phyloP scores from a whole-genome alignment of 495 filamentous ascomycete species.

The Penicillium bovifimosum region DNA sequence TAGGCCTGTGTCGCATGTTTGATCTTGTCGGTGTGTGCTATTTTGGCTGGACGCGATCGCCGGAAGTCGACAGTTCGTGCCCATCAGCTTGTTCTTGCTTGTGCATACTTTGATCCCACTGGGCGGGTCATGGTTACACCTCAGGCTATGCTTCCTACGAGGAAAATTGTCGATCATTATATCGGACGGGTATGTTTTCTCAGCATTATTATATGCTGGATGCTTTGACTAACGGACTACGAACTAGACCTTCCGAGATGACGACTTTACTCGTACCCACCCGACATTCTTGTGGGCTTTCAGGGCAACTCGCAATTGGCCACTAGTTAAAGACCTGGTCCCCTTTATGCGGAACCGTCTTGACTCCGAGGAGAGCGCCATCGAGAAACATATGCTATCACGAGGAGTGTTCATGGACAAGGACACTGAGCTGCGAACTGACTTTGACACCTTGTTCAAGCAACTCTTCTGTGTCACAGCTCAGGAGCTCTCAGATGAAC shows the following conservation, averaged over 20 bases:
- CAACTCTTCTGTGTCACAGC: slow-evolving; percentile 82
- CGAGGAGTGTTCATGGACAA: slow-evolving; percentile 31
- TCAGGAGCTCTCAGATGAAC: slow-evolving; percentile 58
- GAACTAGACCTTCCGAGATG: slow-evolving; percentile 56
- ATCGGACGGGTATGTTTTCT: slow-evolving; percentile 52
- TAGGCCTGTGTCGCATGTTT: slow-evolving; percentile 57
- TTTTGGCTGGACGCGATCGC: slow-evolving; percentile 50
- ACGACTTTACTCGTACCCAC: slow-evolving; percentile 70
- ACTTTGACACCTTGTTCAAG: slow-evolving; percentile 76
- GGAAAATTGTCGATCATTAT: slow-evolving; percentile 75
- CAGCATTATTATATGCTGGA: not conserved
- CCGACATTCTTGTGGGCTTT: slow-evolving; percentile 86
- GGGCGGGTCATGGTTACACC: slow-evolving; percentile 74
- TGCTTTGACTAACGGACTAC: not conserved
- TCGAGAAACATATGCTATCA: slow-evolving; percentile 37
- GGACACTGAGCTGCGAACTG: slow-evolving; percentile 38
- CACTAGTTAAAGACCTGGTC: slow-evolving; percentile 57
- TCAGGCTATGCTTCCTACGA: slow-evolving; percentile 73
- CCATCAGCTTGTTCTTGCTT: slow-evolving; percentile 71
- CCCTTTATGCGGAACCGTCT: slow-evolving; percentile 62
- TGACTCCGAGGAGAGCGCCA: slow-evolving; percentile 28
- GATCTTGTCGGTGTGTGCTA: slow-evolving; percentile 50
- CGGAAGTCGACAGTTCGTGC: slow-evolving; percentile 57
- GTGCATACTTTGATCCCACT: slow-evolving; percentile 67
- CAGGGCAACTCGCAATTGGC: slow-evolving; percentile 72